These are phyloP conservation scores for Leccinum ponderosum DNA, from an alignment of 1,284 basidiomycete genomes.

Conservation along the genomic window DNA sequence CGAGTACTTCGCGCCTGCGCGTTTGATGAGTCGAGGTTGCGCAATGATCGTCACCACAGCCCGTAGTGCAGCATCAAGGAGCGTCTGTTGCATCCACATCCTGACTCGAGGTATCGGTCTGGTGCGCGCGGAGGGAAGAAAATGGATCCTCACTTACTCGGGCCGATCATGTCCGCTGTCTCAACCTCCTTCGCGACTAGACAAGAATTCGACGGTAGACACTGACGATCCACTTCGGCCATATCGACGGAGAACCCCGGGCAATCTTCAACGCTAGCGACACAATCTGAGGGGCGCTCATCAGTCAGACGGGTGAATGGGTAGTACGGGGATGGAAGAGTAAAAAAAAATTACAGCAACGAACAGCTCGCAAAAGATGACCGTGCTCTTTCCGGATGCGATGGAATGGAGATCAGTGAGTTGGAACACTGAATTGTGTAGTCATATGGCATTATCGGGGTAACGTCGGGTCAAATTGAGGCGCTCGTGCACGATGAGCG, in stretches of 20 bases:
- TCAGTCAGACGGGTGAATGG: not conserved
- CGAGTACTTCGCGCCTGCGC: too few species aligned
- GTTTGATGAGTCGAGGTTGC: too few species aligned
- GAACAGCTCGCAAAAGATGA: slow-evolving; percentile 76
- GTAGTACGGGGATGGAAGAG: not conserved
- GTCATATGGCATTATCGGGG: slow-evolving; percentile 46
- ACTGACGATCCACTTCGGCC: slow-evolving; percentile 70
- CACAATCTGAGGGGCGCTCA: slow-evolving; percentile 48
- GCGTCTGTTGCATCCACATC: too few species aligned
- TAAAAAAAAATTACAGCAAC: slow-evolving; percentile 41
- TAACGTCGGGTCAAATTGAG: slow-evolving; percentile 30
- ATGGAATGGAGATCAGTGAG: slow-evolving; percentile 58
- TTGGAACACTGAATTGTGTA: slow-evolving; percentile 55
- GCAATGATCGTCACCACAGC: too few species aligned
- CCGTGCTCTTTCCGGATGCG: slow-evolving; percentile 51
- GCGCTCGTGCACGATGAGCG: not conserved
- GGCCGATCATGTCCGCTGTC: too few species aligned
- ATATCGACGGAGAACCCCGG: slow-evolving; percentile 49
- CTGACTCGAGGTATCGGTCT: too few species aligned
- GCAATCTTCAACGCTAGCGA: slow-evolving; percentile 76
- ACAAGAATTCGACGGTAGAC: slow-evolving; percentile 40
- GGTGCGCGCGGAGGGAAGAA: too few species aligned
- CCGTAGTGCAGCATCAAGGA: too few species aligned
- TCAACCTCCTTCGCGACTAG: too few species aligned
- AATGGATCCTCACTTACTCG: too few species aligned